These are phyloP conservation scores for Scenedesmus sp. DNA, from an alignment of 163 green algal species.

Conservation along the genomic window DNA sequence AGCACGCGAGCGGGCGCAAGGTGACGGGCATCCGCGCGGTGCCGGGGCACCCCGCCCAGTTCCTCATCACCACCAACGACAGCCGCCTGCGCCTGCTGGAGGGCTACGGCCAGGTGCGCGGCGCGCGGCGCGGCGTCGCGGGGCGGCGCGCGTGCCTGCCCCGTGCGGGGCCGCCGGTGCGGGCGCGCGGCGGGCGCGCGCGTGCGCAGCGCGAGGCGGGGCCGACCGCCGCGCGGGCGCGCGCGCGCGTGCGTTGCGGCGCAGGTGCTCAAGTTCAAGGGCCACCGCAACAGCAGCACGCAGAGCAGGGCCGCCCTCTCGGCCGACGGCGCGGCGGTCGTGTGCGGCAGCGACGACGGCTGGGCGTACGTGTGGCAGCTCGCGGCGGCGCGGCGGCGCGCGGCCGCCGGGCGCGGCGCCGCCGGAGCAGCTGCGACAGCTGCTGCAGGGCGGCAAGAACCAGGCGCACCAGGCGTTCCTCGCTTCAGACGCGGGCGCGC, in stretches of 20 bases:
- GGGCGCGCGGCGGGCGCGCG: too few species aligned
- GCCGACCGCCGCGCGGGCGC: too few species aligned
- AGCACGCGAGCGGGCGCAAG: slow-evolving; percentile 80
- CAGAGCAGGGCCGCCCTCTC: slow-evolving; percentile 82
- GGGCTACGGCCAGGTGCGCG: slow-evolving; percentile 46
- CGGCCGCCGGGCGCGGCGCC: slow-evolving; percentile 44
- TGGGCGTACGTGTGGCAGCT: slow-evolving; percentile 87
- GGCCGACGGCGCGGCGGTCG: slow-evolving; percentile 71
- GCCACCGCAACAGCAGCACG: slow-evolving; percentile 81
- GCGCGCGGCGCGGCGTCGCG: too few species aligned
- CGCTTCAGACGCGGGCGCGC: slow-evolving; percentile 76
- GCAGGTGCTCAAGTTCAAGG: slow-evolving; percentile 95
- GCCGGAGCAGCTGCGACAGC: slow-evolving; percentile 13
- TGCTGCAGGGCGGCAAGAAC: slow-evolving; percentile 74
- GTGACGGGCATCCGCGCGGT: slow-evolving; percentile 80
- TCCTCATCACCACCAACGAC: slow-evolving; percentile 94
- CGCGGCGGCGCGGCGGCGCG: not conserved
- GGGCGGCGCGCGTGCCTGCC: too few species aligned
- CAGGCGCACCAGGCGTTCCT: slow-evolving; percentile 79
- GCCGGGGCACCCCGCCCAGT: slow-evolving; percentile 58
- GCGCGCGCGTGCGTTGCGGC: too few species aligned
- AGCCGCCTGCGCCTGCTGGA: slow-evolving; percentile 77
- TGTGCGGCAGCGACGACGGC: slow-evolving; percentile 92
- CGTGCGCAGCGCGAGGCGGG: too few species aligned
- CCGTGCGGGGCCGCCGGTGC: too few species aligned